Evolutionary conservation across 192 early-diverging fungal species (phyloP).

Genomic region (Dispira simplex): DNA sequence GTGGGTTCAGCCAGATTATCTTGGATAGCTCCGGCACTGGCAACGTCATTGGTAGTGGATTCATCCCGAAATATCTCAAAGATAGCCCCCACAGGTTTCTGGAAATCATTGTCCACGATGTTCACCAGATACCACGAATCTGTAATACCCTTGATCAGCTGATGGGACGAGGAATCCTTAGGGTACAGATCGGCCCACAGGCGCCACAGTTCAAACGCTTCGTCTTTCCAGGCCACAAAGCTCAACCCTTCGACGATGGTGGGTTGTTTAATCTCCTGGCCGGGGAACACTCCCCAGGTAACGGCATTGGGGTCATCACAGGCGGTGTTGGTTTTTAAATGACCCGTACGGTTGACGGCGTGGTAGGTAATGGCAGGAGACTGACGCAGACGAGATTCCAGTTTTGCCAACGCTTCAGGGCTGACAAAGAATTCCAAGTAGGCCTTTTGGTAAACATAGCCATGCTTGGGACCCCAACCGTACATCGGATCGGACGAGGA

Average conservation of each 20-base stretch:
- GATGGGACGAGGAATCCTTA: constrained; percentile 28
- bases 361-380: constrained; percentile 62
- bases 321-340: constrained; percentile 78
- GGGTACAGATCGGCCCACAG: constrained; percentile 69
- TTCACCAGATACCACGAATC: constrained; percentile 83
- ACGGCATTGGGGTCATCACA: constrained; percentile 86
- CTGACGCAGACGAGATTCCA: constrained; percentile 35
- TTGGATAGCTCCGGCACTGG: no score
- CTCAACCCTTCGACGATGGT: constrained; percentile 80
- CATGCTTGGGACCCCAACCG: constrained; percentile 95
- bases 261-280: constrained; percentile 91
- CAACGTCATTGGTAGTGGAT: not conserved
- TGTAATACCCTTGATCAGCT: constrained; percentile 44
- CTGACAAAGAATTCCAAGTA: constrained; percentile 94
- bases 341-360: constrained; percentile 79
- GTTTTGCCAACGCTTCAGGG: constrained; percentile 41
- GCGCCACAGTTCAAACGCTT: constrained; percentile 87
- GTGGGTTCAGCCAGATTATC: no score
- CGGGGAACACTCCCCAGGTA: constrained; percentile 97
- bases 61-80: constrained; percentile 6
- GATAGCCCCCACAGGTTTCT: constrained; percentile 23
- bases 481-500: constrained; percentile 56
- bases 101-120: constrained; percentile 90
- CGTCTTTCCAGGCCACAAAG: constrained; percentile 96
- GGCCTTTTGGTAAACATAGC: constrained; percentile 92